phyloP scores from a whole-genome alignment of 1,139 yeast species.

The Spathaspora sp. region DNA sequence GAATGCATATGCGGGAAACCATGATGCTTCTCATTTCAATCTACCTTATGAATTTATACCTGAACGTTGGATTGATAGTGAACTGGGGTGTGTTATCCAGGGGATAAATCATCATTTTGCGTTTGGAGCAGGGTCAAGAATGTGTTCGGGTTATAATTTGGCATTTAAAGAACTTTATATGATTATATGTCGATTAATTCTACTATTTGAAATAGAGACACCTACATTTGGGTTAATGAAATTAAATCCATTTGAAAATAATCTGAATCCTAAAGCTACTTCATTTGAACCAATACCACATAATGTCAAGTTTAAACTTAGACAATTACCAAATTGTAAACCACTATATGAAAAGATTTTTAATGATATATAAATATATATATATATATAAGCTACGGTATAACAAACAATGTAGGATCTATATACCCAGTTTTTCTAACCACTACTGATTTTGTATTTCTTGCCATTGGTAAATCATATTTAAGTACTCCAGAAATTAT shows the following conservation, averaged over 20 bases:
- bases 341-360: constrained; percentile 19
- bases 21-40: constrained; percentile 49
- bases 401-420: constrained; percentile 43
- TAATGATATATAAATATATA: constrained; percentile 1
- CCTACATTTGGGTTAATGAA: constrained; percentile 41
- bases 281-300: constrained; percentile 58
- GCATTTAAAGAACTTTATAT: constrained; percentile 64
- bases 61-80: constrained; percentile 50
- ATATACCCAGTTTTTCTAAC: constrained; percentile 60
- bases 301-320: constrained; percentile 30
- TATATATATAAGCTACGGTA: neutral
- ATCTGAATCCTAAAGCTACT: constrained; percentile 51
- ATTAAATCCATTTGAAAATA: constrained; percentile 49
- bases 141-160: constrained; percentile 65
- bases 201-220: constrained; percentile 38
- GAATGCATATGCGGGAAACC: constrained; percentile 74
- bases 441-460: constrained; percentile 54
- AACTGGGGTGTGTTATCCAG: constrained; percentile 18
- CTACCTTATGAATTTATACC: constrained; percentile 58
- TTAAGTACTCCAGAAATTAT: constrained; percentile 80
- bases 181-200: constrained; percentile 30
- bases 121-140: constrained; percentile 70
- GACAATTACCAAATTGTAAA: constrained; percentile 22
- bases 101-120: constrained; percentile 47
- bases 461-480: constrained; percentile 70